Base-by-base conservation (phyloP, 2,329 filamentous ascomycete genomes). In the Penicillium hordei region DNA sequence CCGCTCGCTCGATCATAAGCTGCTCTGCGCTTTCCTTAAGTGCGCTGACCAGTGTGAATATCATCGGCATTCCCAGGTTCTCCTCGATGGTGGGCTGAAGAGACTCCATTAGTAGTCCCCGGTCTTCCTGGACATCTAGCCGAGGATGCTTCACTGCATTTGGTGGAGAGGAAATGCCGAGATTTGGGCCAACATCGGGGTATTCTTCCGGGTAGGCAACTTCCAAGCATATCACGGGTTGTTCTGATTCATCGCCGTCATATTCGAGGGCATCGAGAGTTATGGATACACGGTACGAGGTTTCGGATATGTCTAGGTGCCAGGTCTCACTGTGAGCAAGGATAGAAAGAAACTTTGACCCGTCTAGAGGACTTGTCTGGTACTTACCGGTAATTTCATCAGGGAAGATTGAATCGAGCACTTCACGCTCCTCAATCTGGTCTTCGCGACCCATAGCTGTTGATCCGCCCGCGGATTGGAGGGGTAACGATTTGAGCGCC, bases 351-450 rank as follows among this genome's bases (percentile, higher is more conserved):
- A 1, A 7, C 10, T 15, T 21, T 17, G 17, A 23, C 23, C n/a
- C 13, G 8, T 9, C 27, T n/a, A 36, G 10, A 15, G 8, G 17
- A 36, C 34, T 29, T 34, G 5, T 12, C 2, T 46, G 4, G 45
- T 6, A 62, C 75, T 48, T 70, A 93, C 92, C 89, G 83, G 88
- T 93, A 67, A 99, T 96, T 79, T 99, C 94, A 60, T 99, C 93
- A 1, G 94, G 92, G 68, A 97, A 99, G 72, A 99, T 99, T 60
- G 93, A 97, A 72, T 96, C 91, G 73, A 99, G 91, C 68, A 99
- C 93, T 77, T 99, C 94, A 61, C 93, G 88, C 83, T 99, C 94
- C 79, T 99, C 94, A 65, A 88, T 79, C 76, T 99, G 94, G 60
- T 99, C 94, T 82, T 97, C 93, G 73, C 76, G 73, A 54, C 78